These are phyloP conservation scores for Pythium rishiriense DNA, from an alignment of 352 stramenopile genomes.

Conservation along the genomic window DNA sequence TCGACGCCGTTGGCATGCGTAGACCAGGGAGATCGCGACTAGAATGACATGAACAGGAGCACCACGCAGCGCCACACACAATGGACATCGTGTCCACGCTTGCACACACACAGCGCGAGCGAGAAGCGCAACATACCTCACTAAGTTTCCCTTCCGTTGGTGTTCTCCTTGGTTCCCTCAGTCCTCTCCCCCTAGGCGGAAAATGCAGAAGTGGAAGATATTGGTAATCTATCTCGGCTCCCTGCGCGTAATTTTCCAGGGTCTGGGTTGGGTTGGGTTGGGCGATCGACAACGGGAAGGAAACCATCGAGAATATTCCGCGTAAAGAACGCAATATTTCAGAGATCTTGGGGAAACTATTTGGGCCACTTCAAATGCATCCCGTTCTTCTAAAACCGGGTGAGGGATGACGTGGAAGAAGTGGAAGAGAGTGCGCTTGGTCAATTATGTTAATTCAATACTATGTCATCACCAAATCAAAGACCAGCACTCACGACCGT, in stretches of 20 bases:
- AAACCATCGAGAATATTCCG: conserved; percentile 30
- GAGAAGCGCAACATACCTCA: conserved; percentile 7
- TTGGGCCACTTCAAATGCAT: conserved; percentile 29
- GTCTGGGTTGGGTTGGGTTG: conserved; percentile 14
- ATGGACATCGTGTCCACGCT: too few relatives aligned
- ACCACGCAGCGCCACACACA: background rate
- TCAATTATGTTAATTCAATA: background rate
- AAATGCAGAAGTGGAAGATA: conserved; percentile 35
- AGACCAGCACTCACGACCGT: conserved; percentile 2
- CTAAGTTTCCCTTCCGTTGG: conserved; percentile 22
- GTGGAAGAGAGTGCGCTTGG: conserved; percentile 2
- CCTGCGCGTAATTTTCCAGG: conserved; percentile 8
- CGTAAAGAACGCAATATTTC: conserved; percentile 20
- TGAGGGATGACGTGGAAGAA: conserved; percentile 27
- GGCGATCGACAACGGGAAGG: background rate
- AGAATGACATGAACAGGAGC: background rate
- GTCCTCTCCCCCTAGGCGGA: conserved; percentile 23
- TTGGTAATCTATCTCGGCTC: conserved; percentile 19
- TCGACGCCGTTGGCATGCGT: conserved; percentile 1
- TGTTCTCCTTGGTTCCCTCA: conserved; percentile 11
- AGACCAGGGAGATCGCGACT: background rate
- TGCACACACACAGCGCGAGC: background rate
- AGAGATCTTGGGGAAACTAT: conserved; percentile 18
- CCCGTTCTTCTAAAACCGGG: conserved; percentile 21
- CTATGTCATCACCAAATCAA: background rate